A percentile compares a stretch with the other conserved stretches of the same genome.
phyloP scores from a whole-genome alignment of 495 filamentous ascomycete genomes.

The Cryomyces minteri region DNA sequence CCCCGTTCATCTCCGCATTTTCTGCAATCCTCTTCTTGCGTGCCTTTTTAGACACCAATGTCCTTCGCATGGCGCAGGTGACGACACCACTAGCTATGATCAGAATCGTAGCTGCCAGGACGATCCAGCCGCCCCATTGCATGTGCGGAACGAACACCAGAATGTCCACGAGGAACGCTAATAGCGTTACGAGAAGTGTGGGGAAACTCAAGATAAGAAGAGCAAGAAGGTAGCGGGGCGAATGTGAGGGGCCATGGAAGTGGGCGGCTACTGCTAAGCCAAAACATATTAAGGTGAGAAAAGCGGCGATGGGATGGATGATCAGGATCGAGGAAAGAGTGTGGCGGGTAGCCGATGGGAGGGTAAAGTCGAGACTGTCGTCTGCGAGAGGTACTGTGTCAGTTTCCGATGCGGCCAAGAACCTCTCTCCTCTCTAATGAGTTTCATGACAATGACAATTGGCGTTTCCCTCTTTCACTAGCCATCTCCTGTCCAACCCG shows the following conservation, averaged over 20 bases:
- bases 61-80: constrained; percentile 93
- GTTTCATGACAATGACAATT: too few relatives aligned
- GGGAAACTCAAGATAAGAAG: constrained; percentile 74
- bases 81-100: constrained; percentile 69
- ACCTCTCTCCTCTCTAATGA: too few relatives aligned
- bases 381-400: background rate
- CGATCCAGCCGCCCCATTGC: constrained; percentile 88
- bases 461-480: too few relatives aligned
- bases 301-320: constrained; percentile 77
- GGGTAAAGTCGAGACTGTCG: constrained; percentile 41
- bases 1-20: constrained; percentile 87
- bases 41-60: constrained; percentile 79
- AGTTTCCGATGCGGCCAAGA: too few relatives aligned
- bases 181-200: constrained; percentile 64
- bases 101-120: constrained; percentile 76
- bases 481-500: too few relatives aligned
- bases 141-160: constrained; percentile 88
- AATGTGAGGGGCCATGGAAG: constrained; percentile 82
- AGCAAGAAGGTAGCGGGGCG: constrained; percentile 67
- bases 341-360: constrained; percentile 53
- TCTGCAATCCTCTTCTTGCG: constrained; percentile 79
- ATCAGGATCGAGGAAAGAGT: constrained; percentile 85
- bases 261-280: constrained; percentile 65
- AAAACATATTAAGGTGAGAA: constrained; percentile 72
- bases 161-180: constrained; percentile 91